These are phyloP conservation scores for Lablab purpureus DNA, from an alignment of 306 rosid genomes.

Conservation along the genomic window DNA sequence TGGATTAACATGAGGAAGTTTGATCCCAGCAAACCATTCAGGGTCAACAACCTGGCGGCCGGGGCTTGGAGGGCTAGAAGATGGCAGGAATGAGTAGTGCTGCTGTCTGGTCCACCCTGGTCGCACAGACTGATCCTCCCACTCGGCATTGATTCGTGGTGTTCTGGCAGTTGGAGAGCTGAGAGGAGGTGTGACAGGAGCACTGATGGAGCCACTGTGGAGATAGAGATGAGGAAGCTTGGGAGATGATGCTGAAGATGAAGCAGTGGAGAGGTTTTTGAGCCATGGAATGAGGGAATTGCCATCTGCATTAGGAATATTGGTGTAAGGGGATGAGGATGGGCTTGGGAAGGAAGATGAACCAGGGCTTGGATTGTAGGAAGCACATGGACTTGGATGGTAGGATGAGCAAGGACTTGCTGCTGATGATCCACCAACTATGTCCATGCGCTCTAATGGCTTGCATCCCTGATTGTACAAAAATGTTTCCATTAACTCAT, in stretches of 20 bases:
- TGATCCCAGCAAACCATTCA: conserved; percentile 90
- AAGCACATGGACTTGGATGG: conserved; percentile 83
- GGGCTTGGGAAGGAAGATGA: conserved; percentile 97
- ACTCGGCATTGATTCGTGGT: conserved; percentile 66
- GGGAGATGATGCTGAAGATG: conserved; percentile 82
- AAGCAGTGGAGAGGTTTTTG: conserved; percentile 83
- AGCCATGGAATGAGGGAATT: conserved; percentile 96
- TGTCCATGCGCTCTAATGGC: conserved; percentile 77
- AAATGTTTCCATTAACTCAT: conserved; percentile 31
- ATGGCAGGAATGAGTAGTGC: conserved; percentile 70
- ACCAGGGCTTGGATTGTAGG: conserved; percentile 93
- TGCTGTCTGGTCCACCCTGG: conserved; percentile 69
- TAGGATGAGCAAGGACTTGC: conserved; percentile 89
- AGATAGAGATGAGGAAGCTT: conserved; percentile 71
- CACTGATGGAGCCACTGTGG: conserved; percentile 86
- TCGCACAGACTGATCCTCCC: conserved; percentile 67
- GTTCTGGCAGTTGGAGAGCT: conserved; percentile 95
- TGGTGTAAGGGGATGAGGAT: conserved; percentile 68
- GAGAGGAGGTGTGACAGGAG: conserved; percentile 95
- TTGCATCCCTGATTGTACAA: conserved; percentile 80
- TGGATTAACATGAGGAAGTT: conserved; percentile 72
- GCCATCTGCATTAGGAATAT: conserved; percentile 66
- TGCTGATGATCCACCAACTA: conserved; percentile 69
- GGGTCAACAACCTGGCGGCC: conserved; percentile 76
- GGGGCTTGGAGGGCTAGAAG: conserved; percentile 92